phyloP scores from a whole-genome alignment of 202 grass and related monocot species.

The Hordeum pubiflorum region DNA sequence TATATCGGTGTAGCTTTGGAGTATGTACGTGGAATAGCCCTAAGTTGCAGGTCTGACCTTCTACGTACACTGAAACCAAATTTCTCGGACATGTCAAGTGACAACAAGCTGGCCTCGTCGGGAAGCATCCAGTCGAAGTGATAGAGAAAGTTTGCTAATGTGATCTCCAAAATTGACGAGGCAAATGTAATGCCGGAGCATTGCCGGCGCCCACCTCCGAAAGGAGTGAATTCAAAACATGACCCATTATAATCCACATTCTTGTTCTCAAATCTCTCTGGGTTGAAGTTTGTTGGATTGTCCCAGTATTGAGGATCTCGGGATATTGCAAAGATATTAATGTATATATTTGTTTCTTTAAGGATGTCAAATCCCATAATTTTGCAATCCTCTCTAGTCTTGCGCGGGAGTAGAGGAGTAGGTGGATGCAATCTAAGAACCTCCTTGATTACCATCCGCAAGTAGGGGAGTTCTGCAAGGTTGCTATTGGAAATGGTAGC shows the following conservation, averaged over 20 bases:
- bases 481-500: not conserved
- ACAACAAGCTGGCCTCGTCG: not conserved
- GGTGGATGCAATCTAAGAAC: conserved; percentile 23
- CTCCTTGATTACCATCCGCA: conserved; percentile 30
- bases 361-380: conserved; percentile 14
- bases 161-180: not conserved
- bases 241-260: conserved; percentile 16
- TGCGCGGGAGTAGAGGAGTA: not conserved
- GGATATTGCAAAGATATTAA: conserved; percentile 11
- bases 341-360: not conserved
- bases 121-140: conserved; percentile 24
- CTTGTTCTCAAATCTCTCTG: conserved; percentile 18
- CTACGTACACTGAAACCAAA: not conserved
- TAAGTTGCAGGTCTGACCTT: not conserved
- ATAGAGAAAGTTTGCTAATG: conserved; percentile 21
- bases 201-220: not conserved
- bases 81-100: conserved; percentile 19
- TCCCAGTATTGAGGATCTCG: conserved; percentile 2
- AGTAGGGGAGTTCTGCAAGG: conserved; percentile 6
- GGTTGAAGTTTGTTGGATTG: not conserved
- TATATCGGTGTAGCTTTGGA: not conserved
- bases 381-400: not conserved
- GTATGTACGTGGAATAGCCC: not conserved
- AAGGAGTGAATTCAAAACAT: conserved; percentile 28
- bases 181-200: conserved; percentile 18